Base-by-base conservation (phyloP, 352 stramenopile species). In the Phytopythium mirpurense region DNA sequence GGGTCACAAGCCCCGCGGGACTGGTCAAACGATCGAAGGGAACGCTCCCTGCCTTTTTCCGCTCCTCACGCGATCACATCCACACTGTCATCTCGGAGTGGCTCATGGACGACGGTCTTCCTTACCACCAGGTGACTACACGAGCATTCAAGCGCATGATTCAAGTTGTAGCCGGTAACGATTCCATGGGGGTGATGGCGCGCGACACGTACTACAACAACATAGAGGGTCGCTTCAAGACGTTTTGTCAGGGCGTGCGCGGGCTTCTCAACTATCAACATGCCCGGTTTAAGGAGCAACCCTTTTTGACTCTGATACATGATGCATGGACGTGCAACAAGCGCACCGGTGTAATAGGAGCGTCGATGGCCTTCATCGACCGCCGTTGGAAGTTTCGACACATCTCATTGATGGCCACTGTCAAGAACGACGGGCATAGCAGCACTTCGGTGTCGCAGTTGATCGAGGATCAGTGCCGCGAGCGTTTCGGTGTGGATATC, bases 291-390 rank as follows among this genome's bases (percentile, higher is more conserved):
- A 16, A 42, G 5, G 36, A 11, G 14, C 5, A 16, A 11, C 38
- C 8, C 5, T 44, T 24, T 15, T 16, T 44, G 14, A 44, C 38
- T 4, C 3, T 44, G 14, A 44, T 44, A 3, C 38, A 44, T 14
- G 38, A 44, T 24, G 18, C 18, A 4, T 44, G 38, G 38, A 44
- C 38, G 14, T 1, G 29, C 26, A 40, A 37, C 27, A 52, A 24
- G 16, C 8, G 16, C 2, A 23, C 5, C 29, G 29, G 45, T 5
- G 26, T 40, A 1, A 52, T 52, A 5, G 45, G 45, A 16, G 45
- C 45, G 10, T 37, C 38, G 4, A 16, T 44, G 18, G 27, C 45
- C 14, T 52, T 40, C 21, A 52, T 52, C 26, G 45, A 52, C 41
- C 45, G 41, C 27, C 16, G 3, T 1, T 52, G 45, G 45, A 12